Base-by-base conservation (phyloP, 768 basidiomycete genomes). In the Calocybe gangraenosa region DNA sequence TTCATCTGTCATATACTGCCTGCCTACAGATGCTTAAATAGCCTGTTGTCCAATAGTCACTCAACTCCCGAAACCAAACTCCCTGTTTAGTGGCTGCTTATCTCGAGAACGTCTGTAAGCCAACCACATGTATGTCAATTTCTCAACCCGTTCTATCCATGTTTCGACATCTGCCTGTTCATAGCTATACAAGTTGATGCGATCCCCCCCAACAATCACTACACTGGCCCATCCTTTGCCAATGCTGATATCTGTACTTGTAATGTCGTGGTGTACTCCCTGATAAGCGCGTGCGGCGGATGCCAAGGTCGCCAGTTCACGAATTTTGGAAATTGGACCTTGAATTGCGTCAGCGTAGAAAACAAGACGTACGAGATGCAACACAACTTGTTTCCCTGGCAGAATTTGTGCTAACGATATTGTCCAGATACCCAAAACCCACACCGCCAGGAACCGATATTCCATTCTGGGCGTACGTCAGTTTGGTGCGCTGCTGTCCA, bases 391-490 rank as follows among this genome's bases (percentile, higher is more conserved):
- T 18, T 0, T 20, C 30, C 7, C 40, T 25, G 11, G n/a, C n/a
- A n/a, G 19, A 9, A 38, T 11, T 28, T 28, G 11, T 28, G 20
- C 28, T 46, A 17, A 39, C 43, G 23, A 40, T 28, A 15, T 21
- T 37, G 15, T 31, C 34, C 32, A 80, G 80, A 35, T 84, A 69
- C 52, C 72, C 75, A 0, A 52, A 54, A 15, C 30, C 57, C 13
- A 61, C 82, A 34, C 78, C 82, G 13, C 2, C 43, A 3, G 62
- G 54, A 13, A 70, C 71, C 1, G 58, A 60, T 7, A 64, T 84
- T 11, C 83, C 82, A 6, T 42, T 53, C 1, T 85, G 82, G 82
- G 79, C 81, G 7, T 79, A 67, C 53, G 68, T 82, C 40, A 67
- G 67, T 5, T 50, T 65, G 58, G 64, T 74, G 31, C 34, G 58